Evolutionary conservation across 2,329 filamentous ascomycete species (phyloP), one percentile per base, ranked within the genome.

Genomic region (Nectriaceae sp.): DNA sequence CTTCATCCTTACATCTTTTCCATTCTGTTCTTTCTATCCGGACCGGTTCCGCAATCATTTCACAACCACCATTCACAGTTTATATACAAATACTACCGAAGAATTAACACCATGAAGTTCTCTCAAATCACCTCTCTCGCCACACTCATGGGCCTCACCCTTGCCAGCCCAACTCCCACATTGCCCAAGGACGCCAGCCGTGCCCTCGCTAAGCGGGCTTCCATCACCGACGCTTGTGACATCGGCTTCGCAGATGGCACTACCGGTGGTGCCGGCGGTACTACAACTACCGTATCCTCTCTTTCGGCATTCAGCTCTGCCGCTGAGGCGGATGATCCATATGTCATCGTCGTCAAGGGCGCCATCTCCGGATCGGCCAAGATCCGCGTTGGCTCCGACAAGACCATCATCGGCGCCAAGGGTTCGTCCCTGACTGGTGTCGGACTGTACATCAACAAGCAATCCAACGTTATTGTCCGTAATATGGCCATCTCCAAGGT

Each of bases 401-500:
- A 75, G 60, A 73, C 67, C 49, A 74, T 78, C 46, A 65, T 78
- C 22, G 75, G 75, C 39, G 67, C 62, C 4, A 21, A 11, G 4
- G 68, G 67, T 46, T 62, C 65, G 41, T 65, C 70, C 63, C 61
- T 75, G 53, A 71, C 63, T 24, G 75, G 77, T 24, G 61, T 77
- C 42, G 80, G 80, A 21, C 66, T 84, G 44, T 75, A 76, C 53
- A 72, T 85, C 66, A 75, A 76, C 56, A 69, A 70, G 36, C 69
- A 72, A 31, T 70, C 66, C 47, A 86, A 86, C 63, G 79, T 86
- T 49, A 85, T 86, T 54, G 65, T 87, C 54, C 77, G 82, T 29
- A 87, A 87, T 73, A 63, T 87, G 51, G 76, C 75, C 52, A 82
- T 85, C 57, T 68, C 75, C 52, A 78, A 82, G 61, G 80, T 84